These are phyloP conservation scores for Fusarium nelsonii DNA, from an alignment of 2,329 filamentous ascomycete species.

Conservation along the genomic window DNA sequence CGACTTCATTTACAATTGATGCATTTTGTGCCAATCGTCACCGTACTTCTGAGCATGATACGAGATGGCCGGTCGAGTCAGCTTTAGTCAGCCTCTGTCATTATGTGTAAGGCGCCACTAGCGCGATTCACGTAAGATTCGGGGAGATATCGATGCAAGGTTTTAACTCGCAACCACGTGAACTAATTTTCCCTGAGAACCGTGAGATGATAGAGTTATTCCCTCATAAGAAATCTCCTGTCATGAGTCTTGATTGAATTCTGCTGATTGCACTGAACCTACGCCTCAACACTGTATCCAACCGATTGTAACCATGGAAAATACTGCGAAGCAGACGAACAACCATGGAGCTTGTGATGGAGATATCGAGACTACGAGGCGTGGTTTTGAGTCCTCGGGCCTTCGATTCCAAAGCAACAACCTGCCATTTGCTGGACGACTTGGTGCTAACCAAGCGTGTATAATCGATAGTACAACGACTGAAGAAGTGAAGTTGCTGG, in stretches of 20 bases:
- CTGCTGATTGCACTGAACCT: no score
- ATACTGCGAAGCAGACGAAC: neutral
- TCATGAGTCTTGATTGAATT: no score
- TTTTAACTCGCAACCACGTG: neutral
- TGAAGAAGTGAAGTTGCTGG: slow-evolving; percentile 33
- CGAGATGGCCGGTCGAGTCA: neutral
- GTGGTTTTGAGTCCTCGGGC: neutral
- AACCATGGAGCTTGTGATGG: neutral
- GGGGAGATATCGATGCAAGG: no score
- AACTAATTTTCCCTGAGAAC: neutral
- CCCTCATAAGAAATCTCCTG: no score
- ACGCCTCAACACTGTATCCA: no score
- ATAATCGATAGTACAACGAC: slow-evolving; percentile 1
- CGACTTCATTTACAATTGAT: neutral
- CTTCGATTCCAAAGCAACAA: slow-evolving; percentile 28
- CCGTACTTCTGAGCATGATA: neutral
- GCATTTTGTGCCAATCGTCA: neutral
- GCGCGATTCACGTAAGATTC: slow-evolving; percentile 11
- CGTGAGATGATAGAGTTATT: no score
- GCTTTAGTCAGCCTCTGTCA: slow-evolving; percentile 35
- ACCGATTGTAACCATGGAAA: neutral
- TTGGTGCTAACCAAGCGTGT: slow-evolving; percentile 40
- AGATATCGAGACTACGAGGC: slow-evolving; percentile 15
- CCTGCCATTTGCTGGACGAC: slow-evolving; percentile 37
- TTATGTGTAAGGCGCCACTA: slow-evolving; percentile 29